Base-by-base conservation (phyloP, 2,329 filamentous ascomycete species). In the Colletotrichum sp. region DNA sequence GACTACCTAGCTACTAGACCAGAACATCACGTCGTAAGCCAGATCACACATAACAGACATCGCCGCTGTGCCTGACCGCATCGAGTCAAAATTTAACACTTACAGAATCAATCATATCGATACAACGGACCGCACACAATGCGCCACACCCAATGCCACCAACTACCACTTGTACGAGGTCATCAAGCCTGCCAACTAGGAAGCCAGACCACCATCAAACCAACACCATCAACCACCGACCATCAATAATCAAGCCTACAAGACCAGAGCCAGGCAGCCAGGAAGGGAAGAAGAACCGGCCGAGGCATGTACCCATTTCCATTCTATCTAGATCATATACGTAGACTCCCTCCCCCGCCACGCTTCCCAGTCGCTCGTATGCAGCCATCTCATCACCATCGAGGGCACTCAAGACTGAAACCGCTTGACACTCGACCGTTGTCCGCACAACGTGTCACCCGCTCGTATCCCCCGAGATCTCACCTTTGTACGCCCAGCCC, bases 391-490 rank as follows among this genome's bases (percentile, higher is more conserved):
- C 43, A 13, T 21, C n/a, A 51, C 6, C 2, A 21, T 0, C 43
- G n/a, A 51, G 43, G 43, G 11, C n/a, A 21, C 43, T 3, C 43
- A 51, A 21, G n/a, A 51, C 43, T 51, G n/a, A 51, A 51, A 51
- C 43, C 1, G n/a, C 11, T 51, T 51, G 11, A 51, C 43, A 51
- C 21, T 36, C 58, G 34, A 54, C 15, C 57, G n/a, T 54, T 38
- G n/a, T 51, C 31, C 55, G 66, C 21, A 51, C 43, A 4, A 61
- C 55, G 57, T 69, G 8, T 6, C 38, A 63, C 36, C 29, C 57
- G 55, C 34, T 21, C 29, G 57, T 47, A 51, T 21, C 27, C 43
- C 18, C 66, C 66, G 66, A 69, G 24, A 69, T 47, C 21, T 18
- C 0, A 51, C n/a, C 29, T 47, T 18, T n/a, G 24, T 62, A 0